Evolutionary conservation across 73 alveolate species (phyloP).

Genomic region (Tetrahymena elliotti): DNA sequence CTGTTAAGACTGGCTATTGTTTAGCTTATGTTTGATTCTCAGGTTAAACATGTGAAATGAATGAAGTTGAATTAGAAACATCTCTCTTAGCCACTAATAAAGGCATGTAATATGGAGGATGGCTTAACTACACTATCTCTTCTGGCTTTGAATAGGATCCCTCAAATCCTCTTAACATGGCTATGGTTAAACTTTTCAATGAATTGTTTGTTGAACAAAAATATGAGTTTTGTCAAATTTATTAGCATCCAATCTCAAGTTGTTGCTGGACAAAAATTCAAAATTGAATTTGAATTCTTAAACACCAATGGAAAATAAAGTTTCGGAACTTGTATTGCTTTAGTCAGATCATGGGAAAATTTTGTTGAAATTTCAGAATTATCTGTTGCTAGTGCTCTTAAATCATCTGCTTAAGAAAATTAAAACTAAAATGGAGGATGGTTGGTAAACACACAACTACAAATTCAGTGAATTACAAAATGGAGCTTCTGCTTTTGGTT

Average conservation of each 20-base stretch:
- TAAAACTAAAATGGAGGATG: not conserved
- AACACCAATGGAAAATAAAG: not conserved
- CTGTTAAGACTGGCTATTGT: not conserved
- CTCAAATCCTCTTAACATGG: not conserved
- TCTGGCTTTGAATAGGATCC: not conserved
- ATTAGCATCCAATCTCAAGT: not conserved
- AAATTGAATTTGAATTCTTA: not conserved
- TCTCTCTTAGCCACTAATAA: not conserved
- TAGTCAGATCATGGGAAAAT: not conserved
- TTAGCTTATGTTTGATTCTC: not conserved
- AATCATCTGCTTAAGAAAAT: not conserved
- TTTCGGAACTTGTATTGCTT: not conserved
- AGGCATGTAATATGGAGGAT: not conserved
- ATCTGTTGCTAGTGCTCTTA: not conserved
- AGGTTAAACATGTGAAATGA: not conserved
- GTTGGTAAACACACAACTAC: not conserved
- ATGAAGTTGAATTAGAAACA: not conserved
- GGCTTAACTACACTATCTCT: not conserved
- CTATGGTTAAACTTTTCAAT: not conserved
- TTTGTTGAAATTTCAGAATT: not conserved
- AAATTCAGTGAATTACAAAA: not conserved
- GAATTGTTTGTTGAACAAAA: not conserved
- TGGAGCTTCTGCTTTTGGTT: not conserved
- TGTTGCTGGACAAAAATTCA: not conserved
- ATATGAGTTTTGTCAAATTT: not conserved